These are phyloP conservation scores for Boletus tylopilopsis DNA, from an alignment of 768 basidiomycete species.

Conservation along the genomic window DNA sequence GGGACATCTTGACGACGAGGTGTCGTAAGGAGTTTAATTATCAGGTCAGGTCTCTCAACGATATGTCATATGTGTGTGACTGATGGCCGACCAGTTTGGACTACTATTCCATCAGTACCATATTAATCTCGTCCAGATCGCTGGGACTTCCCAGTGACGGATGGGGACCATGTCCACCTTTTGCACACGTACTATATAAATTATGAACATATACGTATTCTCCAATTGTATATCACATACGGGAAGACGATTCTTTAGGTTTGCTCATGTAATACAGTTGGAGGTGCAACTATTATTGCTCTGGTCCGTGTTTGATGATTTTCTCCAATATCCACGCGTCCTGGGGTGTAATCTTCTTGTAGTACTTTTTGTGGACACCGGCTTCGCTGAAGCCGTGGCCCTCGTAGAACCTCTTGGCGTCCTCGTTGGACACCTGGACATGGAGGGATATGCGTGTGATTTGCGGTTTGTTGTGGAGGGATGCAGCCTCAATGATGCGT, in stretches of 20 bases:
- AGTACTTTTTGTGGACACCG: conserved; percentile 68
- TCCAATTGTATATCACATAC: conserved; percentile 15
- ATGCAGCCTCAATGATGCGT: conserved; percentile 61
- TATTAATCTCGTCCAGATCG: conserved; percentile 23
- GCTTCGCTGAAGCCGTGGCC: conserved; percentile 74
- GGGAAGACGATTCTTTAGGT: conserved; percentile 1
- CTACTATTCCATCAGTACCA: conserved; percentile 21
- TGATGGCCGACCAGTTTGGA: conserved; percentile 23
- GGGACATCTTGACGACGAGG: conserved; percentile 29
- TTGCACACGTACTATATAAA: conserved; percentile 29
- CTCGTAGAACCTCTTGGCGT: conserved; percentile 81
- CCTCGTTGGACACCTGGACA: conserved; percentile 78
- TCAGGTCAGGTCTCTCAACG: conserved; percentile 13
- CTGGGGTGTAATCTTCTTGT: conserved; percentile 83
- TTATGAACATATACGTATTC: conserved; percentile 26
- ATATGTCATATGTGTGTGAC: conserved; percentile 12
- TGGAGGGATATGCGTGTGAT: conserved; percentile 77
- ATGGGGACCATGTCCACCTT: conserved; percentile 20
- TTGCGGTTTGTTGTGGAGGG: conserved; percentile 52
- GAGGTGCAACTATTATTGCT: conserved; percentile 25
- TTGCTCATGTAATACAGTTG: conserved; percentile 26
- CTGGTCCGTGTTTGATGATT: conserved; percentile 33
- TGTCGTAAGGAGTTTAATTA: conserved; percentile 16
- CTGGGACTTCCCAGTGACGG: conserved; percentile 10
- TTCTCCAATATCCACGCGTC: conserved; percentile 88